Conservation (phyloP, 805 yeast genomes). For the Cyberlindnera meyerae region DNA sequence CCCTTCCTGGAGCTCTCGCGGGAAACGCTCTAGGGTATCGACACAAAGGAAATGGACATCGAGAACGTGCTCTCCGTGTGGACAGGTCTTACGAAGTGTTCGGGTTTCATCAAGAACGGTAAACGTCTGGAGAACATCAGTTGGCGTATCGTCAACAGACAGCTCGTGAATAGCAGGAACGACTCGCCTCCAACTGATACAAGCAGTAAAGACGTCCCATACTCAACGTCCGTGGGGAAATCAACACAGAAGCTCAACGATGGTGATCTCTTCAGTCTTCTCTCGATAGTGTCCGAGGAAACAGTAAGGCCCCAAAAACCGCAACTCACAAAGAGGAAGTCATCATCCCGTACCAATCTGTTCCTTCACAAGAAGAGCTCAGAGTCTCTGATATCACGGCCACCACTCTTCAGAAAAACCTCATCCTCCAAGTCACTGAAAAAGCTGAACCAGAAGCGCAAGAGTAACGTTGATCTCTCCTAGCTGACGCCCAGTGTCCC, state of each 20-base stretch:
- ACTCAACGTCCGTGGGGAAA: constrained; percentile 8
- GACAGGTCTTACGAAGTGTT: constrained; percentile 33
- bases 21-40: constrained; percentile 23
- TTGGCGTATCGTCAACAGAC: constrained; percentile 30
- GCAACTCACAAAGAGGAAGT: constrained; percentile 17
- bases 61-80: constrained; percentile 38
- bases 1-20: constrained; percentile 27
- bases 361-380: constrained; percentile 16
- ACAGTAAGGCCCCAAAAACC: constrained; percentile 18
- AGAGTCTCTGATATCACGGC: constrained; percentile 15
- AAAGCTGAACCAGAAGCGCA: constrained; percentile 18
- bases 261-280: constrained; percentile 24
- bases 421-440: constrained; percentile 25
- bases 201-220: too few relatives aligned
- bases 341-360: constrained; percentile 15
- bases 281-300: constrained; percentile 26
- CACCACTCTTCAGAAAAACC: constrained; percentile 20
- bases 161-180: constrained; percentile 18
- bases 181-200: too few relatives aligned
- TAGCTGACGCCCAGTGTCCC: constrained; percentile 8
- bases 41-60: constrained; percentile 30
- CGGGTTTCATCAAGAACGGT: constrained; percentile 27
- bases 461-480: constrained; percentile 14
- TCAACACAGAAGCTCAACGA: constrained; percentile 22
- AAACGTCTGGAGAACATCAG: constrained; percentile 28